Evolutionary conservation across 1,284 basidiomycete genomes (phyloP).

Genomic region (Irpex sp.): DNA sequence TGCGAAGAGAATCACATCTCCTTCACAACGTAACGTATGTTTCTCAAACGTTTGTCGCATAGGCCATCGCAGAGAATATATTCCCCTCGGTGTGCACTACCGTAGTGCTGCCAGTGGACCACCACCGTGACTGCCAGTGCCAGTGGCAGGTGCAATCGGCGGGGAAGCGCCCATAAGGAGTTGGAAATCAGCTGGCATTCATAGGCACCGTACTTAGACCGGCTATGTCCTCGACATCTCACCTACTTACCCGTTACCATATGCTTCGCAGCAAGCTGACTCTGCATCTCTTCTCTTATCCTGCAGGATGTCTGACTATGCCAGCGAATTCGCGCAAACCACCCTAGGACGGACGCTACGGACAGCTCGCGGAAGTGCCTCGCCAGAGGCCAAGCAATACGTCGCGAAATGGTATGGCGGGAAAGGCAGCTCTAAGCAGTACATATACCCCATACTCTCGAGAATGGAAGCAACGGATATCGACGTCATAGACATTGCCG

Average conservation of each 20-base stretch:
- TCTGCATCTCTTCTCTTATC: not conserved
- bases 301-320: not conserved
- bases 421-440: not conserved
- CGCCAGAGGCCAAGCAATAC: constrained; percentile 1
- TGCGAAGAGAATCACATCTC: too few species aligned
- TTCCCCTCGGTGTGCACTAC: too few species aligned
- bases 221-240: not conserved
- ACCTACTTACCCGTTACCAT: not conserved
- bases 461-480: constrained; percentile 23
- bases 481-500: constrained; percentile 16
- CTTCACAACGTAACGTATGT: too few species aligned
- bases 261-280: not conserved
- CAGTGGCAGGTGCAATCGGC: not conserved
- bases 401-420: constrained; percentile 3
- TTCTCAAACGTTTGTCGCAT: too few species aligned
- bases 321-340: not conserved
- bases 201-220: not conserved
- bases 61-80: too few species aligned
- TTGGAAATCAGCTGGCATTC: not conserved
- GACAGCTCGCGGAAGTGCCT: not conserved
- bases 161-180: not conserved
- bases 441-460: constrained; percentile 2
- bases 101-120: too few species aligned
- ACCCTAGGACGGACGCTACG: not conserved
- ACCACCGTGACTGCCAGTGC: not conserved